Conservation (phyloP, 345 rosid species). For the Populus tremula region DNA sequence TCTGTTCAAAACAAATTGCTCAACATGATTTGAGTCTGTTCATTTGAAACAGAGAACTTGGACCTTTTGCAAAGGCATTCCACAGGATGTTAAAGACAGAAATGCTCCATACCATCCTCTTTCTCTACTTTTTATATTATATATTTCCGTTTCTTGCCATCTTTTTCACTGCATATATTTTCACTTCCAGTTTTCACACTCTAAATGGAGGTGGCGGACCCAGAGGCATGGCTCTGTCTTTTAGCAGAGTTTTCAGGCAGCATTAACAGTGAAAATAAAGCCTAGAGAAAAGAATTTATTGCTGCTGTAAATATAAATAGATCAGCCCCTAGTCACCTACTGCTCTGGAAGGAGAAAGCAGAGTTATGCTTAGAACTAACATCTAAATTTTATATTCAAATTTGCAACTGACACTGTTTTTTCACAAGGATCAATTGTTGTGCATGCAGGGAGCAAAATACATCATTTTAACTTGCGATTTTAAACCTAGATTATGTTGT, state of each 20-base stretch:
- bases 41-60: slow-evolving; percentile 51
- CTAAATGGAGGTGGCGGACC: slow-evolving; percentile 32
- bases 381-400: slow-evolving; percentile 10
- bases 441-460: slow-evolving; percentile 22
- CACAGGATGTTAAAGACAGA: slow-evolving; percentile 46
- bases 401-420: slow-evolving; percentile 27
- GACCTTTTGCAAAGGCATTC: slow-evolving; percentile 41
- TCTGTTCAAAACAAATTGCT: slow-evolving; percentile 38
- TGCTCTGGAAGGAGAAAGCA: not conserved
- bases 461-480: slow-evolving; percentile 1
- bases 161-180: slow-evolving; percentile 19
- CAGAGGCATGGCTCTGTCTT: slow-evolving; percentile 44
- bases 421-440: slow-evolving; percentile 25
- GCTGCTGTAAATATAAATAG: slow-evolving; percentile 32
- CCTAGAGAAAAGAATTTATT: slow-evolving; percentile 27
- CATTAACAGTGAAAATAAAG: slow-evolving; percentile 40
- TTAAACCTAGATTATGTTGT: too few relatives aligned
- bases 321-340: slow-evolving; percentile 13
- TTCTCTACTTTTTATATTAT: slow-evolving; percentile 9
- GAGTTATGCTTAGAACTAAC: slow-evolving; percentile 3
- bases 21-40: slow-evolving; percentile 47
- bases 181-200: slow-evolving; percentile 19
- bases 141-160: slow-evolving; percentile 13
- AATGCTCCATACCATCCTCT: slow-evolving; percentile 53
- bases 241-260: slow-evolving; percentile 42